A percentile compares a stretch with the other conserved stretches of the same genome.
Evolutionary conservation across 805 yeast genomes (phyloP).

Genomic region (Candida hungchunana): DNA sequence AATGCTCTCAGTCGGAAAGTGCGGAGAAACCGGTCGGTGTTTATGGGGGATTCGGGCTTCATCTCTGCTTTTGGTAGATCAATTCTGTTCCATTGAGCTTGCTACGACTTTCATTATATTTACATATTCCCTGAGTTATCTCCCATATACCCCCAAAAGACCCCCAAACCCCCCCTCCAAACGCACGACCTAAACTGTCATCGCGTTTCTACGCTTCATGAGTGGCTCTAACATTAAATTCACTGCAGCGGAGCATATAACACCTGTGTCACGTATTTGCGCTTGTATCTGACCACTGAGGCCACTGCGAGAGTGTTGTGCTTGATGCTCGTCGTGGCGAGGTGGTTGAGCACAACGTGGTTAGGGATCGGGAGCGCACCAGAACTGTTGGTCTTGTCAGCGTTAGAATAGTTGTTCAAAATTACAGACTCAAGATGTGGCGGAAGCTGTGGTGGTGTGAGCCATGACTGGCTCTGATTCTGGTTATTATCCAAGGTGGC

Average conservation of each 20-base stretch:
- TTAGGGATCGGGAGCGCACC: slow-evolving; percentile 93
- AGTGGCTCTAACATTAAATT: too few relatives aligned
- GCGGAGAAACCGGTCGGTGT: too few relatives aligned
- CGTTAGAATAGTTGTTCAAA: slow-evolving; percentile 59
- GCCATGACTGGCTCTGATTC: slow-evolving; percentile 53
- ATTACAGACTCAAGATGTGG: slow-evolving; percentile 96
- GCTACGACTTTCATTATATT: too few relatives aligned
- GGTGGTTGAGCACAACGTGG: slow-evolving; percentile 88
- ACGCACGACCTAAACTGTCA: too few relatives aligned
- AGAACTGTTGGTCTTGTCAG: slow-evolving; percentile 72
- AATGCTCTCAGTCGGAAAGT: too few relatives aligned
- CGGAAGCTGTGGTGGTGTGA: slow-evolving; percentile 94
- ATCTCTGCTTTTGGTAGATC: too few relatives aligned
- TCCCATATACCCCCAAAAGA: too few relatives aligned
- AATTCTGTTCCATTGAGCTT: too few relatives aligned
- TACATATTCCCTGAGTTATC: too few relatives aligned
- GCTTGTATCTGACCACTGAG: slow-evolving; percentile 79
- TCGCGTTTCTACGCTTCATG: too few relatives aligned
- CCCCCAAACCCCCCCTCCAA: too few relatives aligned
- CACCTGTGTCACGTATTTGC: slow-evolving; percentile 88
- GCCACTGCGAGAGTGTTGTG: slow-evolving; percentile 94
- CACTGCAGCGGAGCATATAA: slow-evolving; percentile 79
- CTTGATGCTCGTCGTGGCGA: slow-evolving; percentile 93
- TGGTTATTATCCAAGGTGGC: slow-evolving; percentile 69
- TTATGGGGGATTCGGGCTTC: too few relatives aligned